phyloP scores from a whole-genome alignment of 2,329 filamentous ascomycete species.

The Scytalidium sp. region DNA sequence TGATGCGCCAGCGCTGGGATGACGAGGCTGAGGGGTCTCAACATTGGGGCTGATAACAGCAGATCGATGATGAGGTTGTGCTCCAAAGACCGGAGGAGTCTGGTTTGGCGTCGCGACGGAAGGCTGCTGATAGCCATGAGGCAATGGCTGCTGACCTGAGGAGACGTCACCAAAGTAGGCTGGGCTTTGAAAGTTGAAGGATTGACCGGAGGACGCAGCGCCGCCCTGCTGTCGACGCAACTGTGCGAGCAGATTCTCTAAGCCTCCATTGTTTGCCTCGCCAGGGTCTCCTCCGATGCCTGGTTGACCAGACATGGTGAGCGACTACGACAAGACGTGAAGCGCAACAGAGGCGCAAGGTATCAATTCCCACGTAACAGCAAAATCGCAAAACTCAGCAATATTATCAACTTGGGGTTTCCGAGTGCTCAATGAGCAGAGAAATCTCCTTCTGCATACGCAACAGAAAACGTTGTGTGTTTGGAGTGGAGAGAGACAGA shows the following conservation, averaged over 20 bases:
- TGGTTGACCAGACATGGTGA: slow-evolving; percentile 31
- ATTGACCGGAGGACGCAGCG: slow-evolving; percentile 3
- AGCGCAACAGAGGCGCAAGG: slow-evolving; percentile 28
- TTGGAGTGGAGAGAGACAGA: not conserved
- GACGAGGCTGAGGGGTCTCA: slow-evolving; percentile 35
- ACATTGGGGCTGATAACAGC: slow-evolving; percentile 56
- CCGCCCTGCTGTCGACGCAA: slow-evolving; percentile 26
- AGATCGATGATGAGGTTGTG: slow-evolving; percentile 53
- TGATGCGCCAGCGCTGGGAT: slow-evolving; percentile 34
- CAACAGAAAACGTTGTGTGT: not conserved
- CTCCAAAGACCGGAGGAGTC: slow-evolving; percentile 50
- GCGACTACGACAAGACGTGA: slow-evolving; percentile 10
- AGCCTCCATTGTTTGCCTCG: slow-evolving; percentile 18
- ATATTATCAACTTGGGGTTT: slow-evolving; percentile 1
- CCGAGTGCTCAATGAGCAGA: not conserved
- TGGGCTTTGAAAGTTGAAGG: not conserved
- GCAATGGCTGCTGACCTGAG: slow-evolving; percentile 8
- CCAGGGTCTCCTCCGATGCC: slow-evolving; percentile 15
- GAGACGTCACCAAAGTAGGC: slow-evolving; percentile 15
- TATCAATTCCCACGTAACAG: slow-evolving; percentile 1
- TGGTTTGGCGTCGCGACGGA: slow-evolving; percentile 56
- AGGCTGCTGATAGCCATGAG: slow-evolving; percentile 47
- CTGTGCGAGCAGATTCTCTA: slow-evolving; percentile 30
- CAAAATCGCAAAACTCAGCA: slow-evolving; percentile 4
- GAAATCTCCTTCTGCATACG: not conserved